These are phyloP conservation scores for Saccharum officinarum DNA, from an alignment of 176 grass and related monocot genomes.

Conservation along the genomic window DNA sequence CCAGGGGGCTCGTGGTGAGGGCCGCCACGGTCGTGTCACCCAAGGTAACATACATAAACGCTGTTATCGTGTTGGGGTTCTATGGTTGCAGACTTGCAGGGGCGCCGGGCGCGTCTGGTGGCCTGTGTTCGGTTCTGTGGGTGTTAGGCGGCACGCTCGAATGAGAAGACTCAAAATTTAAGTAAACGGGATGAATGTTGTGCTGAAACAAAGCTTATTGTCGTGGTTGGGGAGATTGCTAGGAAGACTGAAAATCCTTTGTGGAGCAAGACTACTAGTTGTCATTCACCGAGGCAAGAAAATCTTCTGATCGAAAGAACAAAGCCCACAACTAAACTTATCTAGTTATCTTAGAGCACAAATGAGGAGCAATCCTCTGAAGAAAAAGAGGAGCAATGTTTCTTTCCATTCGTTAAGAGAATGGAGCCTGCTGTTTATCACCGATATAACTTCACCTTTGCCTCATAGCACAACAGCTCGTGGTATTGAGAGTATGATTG, in stretches of 20 bases:
- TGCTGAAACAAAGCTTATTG: background rate
- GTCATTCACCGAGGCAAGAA: background rate
- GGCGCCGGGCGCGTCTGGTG: background rate
- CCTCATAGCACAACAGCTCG: background rate
- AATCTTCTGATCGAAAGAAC: background rate
- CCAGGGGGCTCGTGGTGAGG: conserved; percentile 50
- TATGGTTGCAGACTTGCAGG: background rate
- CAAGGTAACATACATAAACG: conserved; percentile 46
- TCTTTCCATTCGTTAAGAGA: background rate
- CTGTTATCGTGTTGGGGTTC: background rate
- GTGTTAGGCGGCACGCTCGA: background rate
- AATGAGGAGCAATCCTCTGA: background rate
- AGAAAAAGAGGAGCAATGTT: background rate
- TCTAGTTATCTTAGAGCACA: background rate
- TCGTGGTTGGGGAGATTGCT: background rate
- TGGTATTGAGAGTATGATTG: background rate
- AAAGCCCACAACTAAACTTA: background rate
- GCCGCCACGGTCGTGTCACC: conserved; percentile 69
- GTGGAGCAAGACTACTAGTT: background rate
- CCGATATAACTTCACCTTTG: background rate
- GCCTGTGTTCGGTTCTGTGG: background rate
- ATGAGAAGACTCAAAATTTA: background rate
- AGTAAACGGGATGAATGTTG: background rate
- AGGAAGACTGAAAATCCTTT: background rate
- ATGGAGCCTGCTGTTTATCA: background rate